Percentiles rank a stretch among this genome's conserved stretches.
Evolutionary conservation across 148 eudicot genomes (phyloP).

Genomic region (Hydrangea macrophylla): DNA sequence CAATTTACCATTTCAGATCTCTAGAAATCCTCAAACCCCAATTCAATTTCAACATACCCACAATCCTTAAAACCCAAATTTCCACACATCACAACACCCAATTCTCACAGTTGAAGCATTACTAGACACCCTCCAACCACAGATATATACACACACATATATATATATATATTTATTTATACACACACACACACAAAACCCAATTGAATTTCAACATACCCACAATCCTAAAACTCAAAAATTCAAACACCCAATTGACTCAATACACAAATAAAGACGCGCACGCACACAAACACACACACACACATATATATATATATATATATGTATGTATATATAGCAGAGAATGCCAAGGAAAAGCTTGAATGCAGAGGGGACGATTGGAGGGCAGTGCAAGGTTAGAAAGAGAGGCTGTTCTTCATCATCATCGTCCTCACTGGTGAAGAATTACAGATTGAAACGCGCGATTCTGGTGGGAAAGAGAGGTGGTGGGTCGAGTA

Average conservation of each 20-base stretch:
- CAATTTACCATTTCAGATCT: slow-evolving; percentile 8
- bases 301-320: too few species aligned
- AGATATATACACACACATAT: too few species aligned
- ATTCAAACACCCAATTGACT: not conserved
- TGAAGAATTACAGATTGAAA: slow-evolving; percentile 49
- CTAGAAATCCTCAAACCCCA: not conserved
- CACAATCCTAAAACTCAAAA: not conserved
- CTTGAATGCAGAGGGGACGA: slow-evolving; percentile 23
- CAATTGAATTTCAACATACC: not conserved
- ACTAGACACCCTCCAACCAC: too few species aligned
- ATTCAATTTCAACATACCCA: not conserved
- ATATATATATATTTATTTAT: too few species aligned
- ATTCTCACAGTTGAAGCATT: too few species aligned
- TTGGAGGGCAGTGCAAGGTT: slow-evolving; percentile 48
- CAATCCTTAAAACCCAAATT: not conserved
- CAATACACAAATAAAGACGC: too few species aligned
- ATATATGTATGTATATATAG: not conserved
- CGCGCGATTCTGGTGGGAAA: slow-evolving; percentile 57
- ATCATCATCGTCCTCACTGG: slow-evolving; percentile 51
- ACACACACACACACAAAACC: too few species aligned
- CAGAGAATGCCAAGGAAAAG: slow-evolving; percentile 34
- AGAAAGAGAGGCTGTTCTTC: slow-evolving; percentile 73
- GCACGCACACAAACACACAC: too few species aligned
- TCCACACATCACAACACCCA: too few species aligned
- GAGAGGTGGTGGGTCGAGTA: slow-evolving; percentile 45